Evolutionary conservation across 768 basidiomycete genomes (phyloP), one percentile per base, ranked within the genome.

Genomic region (Mycena metata): DNA sequence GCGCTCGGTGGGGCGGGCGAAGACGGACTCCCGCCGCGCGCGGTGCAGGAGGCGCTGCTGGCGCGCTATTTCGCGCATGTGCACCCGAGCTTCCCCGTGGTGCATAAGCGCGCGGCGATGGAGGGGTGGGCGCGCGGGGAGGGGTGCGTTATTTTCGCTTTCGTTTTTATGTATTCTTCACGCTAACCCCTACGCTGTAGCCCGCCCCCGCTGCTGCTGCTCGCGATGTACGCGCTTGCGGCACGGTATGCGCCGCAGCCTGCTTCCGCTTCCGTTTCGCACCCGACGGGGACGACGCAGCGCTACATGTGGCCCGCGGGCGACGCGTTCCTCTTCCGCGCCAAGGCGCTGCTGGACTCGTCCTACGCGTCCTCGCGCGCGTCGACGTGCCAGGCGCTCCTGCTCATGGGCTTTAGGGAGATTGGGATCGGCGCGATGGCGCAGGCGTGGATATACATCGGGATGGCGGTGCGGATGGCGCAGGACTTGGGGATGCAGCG

Each of bases 381-480:
- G 7, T 87, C 89, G 13, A 95, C 92, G 0, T 90, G 90, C 52
- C 94, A 95, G 75, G 89, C 94, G 7, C 79, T 96, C 21, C 83
- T 96, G 12, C 84, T 96, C 12, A 85, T 96, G 80, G 91, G 91
- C 9, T 96, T 92, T 75, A 85, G 95, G 10, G 94, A 96, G 78
- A 86, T 95, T 46, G 95, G 95, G 3, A 92, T 95, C 66, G 95
- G 93, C 50, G 89, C 93, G 19, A 96, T 96, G 94, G 91, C 91
- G 10, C 89, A 91, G 77, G 91, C 93, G 36, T 96, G 95, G 95
- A 86, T 90, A 12, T 94, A 91, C 75, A 86, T 90, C 21, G 94
- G 95, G 13, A 93, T 94, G 91, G 94, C 92, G 0, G 90, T 96
- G 42, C 86, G 95, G n/a, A 95, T 96, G 94, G 94, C 94, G 17